Base-by-base conservation (phyloP, 2,329 filamentous ascomycete species). In the Tolypocladium cylindrosporum region DNA sequence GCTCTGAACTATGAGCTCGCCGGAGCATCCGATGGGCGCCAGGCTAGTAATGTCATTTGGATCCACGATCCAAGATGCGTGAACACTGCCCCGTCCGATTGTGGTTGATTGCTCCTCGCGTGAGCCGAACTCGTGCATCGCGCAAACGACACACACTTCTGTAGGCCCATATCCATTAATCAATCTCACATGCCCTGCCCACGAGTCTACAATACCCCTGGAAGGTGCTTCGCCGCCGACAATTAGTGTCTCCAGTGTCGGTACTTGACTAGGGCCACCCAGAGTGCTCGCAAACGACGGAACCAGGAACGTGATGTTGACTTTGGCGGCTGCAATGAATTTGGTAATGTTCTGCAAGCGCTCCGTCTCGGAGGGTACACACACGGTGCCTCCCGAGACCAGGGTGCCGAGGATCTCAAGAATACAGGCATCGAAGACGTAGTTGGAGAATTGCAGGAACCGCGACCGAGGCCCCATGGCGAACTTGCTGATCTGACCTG, bases 361-460 rank as follows among this genome's bases (percentile, higher is more conserved):
- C 4, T 66, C 60, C 11, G 59, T 45, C 8, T 64, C 61, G 1
- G 61, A 58, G 1, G 65, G 65, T 3, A 66, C 61, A 19, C 65
- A 67, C 19, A 66, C 56, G 1, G 60, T 61, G 2, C 60, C 66
- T 1, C 63, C 66, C 2, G 55, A 52, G 8, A 61, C 40, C 10
- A 67, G 61, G 0, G 64, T 55, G 0, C 59, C 61, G 31, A 66
- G 37, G 16, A 67, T 60, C 41, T 67, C 64, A 1, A 50, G 43
- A 10, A 82, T 66, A 43, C 73, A 75, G 1, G 74, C 74, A 58
- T 83, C 79, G 52, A 81, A 82, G 1, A 75, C 76, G 61, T 77
- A 79, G 7, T 74, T 74, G 4, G 77, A 76, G 57, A 79, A 79
- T 57, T 81, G 78, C 52, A 84, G 24, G 11, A 51, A 14, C 27